Conservation (phyloP, 176 grass and related monocot species). For the Oryza coarctata region DNA sequence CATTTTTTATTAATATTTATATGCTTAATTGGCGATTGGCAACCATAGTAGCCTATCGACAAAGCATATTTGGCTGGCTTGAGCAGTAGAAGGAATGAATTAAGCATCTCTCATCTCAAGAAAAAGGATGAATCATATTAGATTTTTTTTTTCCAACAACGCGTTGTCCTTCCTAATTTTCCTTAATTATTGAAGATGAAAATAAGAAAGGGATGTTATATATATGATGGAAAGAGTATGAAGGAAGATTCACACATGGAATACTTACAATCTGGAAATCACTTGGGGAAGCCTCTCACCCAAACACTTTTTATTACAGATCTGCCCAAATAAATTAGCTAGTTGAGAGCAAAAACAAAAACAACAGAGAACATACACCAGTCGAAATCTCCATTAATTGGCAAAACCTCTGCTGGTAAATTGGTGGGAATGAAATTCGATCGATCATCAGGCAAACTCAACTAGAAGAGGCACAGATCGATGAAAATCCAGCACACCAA, state of each 20-base stretch:
- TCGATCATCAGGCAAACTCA: constrained; percentile 4
- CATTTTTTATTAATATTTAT: background rate
- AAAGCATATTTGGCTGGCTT: background rate
- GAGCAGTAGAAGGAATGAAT: background rate
- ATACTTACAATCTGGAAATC: constrained; percentile 14
- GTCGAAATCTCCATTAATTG: constrained; percentile 21
- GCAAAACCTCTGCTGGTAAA: constrained; percentile 10
- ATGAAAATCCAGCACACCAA: background rate
- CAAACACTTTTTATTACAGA: background rate
- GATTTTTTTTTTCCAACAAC: background rate
- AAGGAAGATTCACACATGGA: constrained; percentile 10
- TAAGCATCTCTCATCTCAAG: background rate
- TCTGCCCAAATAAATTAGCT: background rate
- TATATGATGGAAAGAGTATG: background rate
- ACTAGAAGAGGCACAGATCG: background rate
- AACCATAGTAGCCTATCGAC: background rate
- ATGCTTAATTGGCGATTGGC: background rate
- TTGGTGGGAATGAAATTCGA: constrained; percentile 15
- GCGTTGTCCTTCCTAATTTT: background rate
- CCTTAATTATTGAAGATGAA: background rate
- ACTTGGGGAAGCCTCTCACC: background rate
- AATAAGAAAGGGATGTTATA: background rate
- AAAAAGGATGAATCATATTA: background rate
- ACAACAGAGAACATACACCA: constrained; percentile 16
- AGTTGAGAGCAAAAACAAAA: background rate